Evolutionary conservation across 805 yeast genomes (phyloP).

Genomic region (Metschnikowia kofuensis): DNA sequence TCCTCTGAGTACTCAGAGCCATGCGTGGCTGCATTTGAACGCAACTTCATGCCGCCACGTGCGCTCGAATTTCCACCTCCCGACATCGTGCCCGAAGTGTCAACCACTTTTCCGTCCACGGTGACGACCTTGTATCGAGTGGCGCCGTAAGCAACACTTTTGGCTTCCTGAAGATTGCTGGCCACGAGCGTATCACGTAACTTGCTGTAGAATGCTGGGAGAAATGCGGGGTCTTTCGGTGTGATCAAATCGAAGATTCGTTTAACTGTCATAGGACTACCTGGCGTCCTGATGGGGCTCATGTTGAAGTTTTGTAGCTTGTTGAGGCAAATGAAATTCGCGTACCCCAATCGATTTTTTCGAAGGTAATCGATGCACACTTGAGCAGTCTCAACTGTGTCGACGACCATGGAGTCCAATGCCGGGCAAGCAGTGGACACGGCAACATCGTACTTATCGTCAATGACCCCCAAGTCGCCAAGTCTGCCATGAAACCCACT

Average conservation of each 20-base stretch:
- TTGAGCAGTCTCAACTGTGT: conserved; percentile 59
- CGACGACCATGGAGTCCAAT: conserved; percentile 91
- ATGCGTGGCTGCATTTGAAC: conserved; percentile 31
- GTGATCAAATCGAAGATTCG: conserved; percentile 80
- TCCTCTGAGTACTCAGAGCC: conserved; percentile 47
- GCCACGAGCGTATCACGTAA: conserved; percentile 88
- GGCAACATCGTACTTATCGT: conserved; percentile 85
- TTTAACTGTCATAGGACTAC: conserved; percentile 57
- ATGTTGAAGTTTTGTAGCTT: conserved; percentile 66
- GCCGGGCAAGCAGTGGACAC: conserved; percentile 93
- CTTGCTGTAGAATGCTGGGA: conserved; percentile 87
- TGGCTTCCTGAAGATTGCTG: conserved; percentile 71
- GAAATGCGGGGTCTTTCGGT: conserved; percentile 64
- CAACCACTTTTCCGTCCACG: conserved; percentile 86
- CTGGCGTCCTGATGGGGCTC: conserved; percentile 63
- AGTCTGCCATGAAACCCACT: conserved; percentile 84
- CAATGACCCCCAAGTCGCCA: conserved; percentile 91
- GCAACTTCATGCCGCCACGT: conserved; percentile 73
- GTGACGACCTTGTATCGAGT: conserved; percentile 88
- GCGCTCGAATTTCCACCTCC: conserved; percentile 84
- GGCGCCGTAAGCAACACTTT: conserved; percentile 79
- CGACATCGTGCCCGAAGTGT: conserved; percentile 90
- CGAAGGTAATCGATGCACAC: conserved; percentile 75
- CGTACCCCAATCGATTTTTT: conserved; percentile 81
- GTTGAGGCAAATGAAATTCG: conserved; percentile 77